Conservation (phyloP, 1,284 basidiomycete species). For the Ustilago xerochloae region DNA sequence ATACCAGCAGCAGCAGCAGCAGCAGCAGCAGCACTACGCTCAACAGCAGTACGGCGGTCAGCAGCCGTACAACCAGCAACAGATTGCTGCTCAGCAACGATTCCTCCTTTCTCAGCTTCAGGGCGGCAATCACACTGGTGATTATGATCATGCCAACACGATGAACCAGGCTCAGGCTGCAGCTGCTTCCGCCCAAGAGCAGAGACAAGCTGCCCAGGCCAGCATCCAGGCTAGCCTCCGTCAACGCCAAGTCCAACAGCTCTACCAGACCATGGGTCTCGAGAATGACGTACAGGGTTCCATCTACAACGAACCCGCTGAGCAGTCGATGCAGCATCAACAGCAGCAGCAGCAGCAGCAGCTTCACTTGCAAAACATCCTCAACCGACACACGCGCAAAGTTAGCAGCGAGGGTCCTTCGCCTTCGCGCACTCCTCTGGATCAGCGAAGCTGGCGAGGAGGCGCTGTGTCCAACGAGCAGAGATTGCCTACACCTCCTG, state of each 20-base stretch:
- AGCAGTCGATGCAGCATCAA: constrained; percentile 38
- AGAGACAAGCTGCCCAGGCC: constrained; percentile 59
- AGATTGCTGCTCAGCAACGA: constrained; percentile 57
- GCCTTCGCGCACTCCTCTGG: constrained; percentile 23
- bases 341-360: constrained; percentile 39
- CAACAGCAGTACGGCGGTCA: constrained; percentile 40
- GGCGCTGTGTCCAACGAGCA: constrained; percentile 13
- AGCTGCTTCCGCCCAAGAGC: constrained; percentile 49
- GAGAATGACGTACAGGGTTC: constrained; percentile 15
- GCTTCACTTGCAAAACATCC: constrained; percentile 42
- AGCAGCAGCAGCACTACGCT: constrained; percentile 30
- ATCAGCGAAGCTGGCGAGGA: constrained; percentile 48
- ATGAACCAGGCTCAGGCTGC: constrained; percentile 28
- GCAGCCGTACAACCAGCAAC: constrained; percentile 39
- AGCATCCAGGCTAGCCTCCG: constrained; percentile 59
- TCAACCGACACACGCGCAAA: constrained; percentile 39
- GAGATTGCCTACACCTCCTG: constrained; percentile 34
- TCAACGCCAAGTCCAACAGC: constrained; percentile 58
- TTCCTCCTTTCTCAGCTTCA: constrained; percentile 57
- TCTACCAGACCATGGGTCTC: constrained; percentile 47
- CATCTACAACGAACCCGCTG: constrained; percentile 5
- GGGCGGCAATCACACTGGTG: constrained; percentile 10
- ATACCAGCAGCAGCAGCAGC: constrained; percentile 30
- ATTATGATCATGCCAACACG: constrained; percentile 21
- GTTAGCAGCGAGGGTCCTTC: constrained; percentile 33